phyloP scores from a whole-genome alignment of 805 yeast genomes.

The Lachancea quebecensis region DNA sequence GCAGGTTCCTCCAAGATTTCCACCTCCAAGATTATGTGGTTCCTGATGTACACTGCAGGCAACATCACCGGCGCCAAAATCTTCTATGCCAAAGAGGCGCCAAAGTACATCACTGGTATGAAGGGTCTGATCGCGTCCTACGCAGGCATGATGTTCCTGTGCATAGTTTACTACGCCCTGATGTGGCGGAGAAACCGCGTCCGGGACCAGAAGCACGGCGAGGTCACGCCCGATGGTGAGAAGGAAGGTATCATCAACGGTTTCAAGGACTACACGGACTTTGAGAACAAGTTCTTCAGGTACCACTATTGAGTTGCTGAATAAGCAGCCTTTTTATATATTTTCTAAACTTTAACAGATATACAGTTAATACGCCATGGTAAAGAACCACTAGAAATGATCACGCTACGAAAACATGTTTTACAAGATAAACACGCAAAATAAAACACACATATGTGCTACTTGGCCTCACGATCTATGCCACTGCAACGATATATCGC shows the following conservation, averaged over 20 bases:
- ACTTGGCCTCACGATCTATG: no score
- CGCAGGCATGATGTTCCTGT: conserved; percentile 17
- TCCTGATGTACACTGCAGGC: conserved; percentile 16
- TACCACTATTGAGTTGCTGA: conserved; percentile 9
- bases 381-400: no score
- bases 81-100: conserved; percentile 17
- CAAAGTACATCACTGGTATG: conserved; percentile 17
- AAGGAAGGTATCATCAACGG: conserved; percentile 18
- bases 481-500: no score
- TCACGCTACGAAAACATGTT: no score
- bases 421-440: no score
- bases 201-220: conserved; percentile 13
- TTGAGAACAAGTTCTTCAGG: conserved; percentile 16
- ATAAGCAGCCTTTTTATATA: no score
- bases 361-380: no score
- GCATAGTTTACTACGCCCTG: conserved; percentile 12
- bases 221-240: conserved; percentile 13
- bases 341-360: no score
- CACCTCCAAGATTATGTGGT: conserved; percentile 16
- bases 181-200: conserved; percentile 15
- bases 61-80: conserved; percentile 17
- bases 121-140: conserved; percentile 18
- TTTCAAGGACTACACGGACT: conserved; percentile 18
- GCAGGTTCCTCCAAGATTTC: conserved; percentile 19
- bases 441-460: no score